Evolutionary conservation across 306 rosid genomes (phyloP), one percentile per base, ranked within the genome.

Genomic region (Casuarina cunninghamiana): DNA sequence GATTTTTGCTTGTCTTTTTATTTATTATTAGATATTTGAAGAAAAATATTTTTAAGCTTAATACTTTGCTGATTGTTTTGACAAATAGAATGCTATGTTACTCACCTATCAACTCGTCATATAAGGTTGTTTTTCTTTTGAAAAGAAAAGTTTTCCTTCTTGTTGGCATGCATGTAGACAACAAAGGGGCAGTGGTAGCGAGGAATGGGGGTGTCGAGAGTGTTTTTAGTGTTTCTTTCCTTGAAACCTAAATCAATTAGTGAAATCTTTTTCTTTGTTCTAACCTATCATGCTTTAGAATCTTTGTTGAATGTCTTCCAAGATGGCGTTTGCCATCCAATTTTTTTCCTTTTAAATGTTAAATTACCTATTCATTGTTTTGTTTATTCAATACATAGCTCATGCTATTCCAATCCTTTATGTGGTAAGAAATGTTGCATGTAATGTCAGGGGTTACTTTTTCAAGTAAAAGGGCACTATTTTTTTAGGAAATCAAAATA

Each of bases 381-480:
- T 54, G n/a, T 81, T 80, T 67, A 62, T 74, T 71, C 58, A 12
- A 66, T 83, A 93, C 97, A 93, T 86, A 32, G 91, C 98, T 78
- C 91, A 82, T 85, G 93, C 90, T 15, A 90, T 94, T 66, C 97
- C 98, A 38, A 91, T 94, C 78, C 89, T 94, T 41, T 94, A 97
- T 73, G 97, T 94, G n/a, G 98, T 96, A 35, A 91, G 97, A 86
- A 94, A 91, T 77, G 97, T 94, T 81, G 98, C 98, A 58, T 91
- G 97, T 86, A 90, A 91, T 83, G 96, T 90, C 84, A 91, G 98
- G 81, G 97, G 91, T 80, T 90, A 85, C 75, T 94, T 89, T 77
- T 94, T 91, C 88, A 94, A 88, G 98, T 91, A 89, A 91, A 97
- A 43, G 74, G n/a, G n/a, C n/a, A n/a, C 43, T 44, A n/a, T 39